Evolutionary conservation across 108 stramenopile genomes (phyloP), one percentile per base, ranked within the genome.

Genomic region (Fistulifera solaris): DNA sequence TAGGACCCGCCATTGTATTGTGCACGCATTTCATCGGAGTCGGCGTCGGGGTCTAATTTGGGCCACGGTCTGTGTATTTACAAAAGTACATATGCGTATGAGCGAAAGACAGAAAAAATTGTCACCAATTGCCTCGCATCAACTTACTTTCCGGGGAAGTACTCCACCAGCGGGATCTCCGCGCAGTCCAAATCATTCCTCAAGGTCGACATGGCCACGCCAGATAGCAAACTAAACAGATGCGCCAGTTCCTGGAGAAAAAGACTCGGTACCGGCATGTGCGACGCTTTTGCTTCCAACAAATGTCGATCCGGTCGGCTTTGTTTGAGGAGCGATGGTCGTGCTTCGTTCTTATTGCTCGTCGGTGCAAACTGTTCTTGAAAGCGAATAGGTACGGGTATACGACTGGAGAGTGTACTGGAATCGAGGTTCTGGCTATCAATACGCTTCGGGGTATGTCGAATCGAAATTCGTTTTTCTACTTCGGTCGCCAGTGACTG

Each of bases 181-280:
- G 59, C 66, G 11, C 58, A 66, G 45, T 87, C 81, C 16, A 79
- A 50, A 56, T 87, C 81, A 43, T 68, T 63, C 26, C 85, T 70
- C 12, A 87, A 56, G 16, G 76, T 75, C 0, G 79, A 68, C 63
- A 87, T 57, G 35, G 85, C 78, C 7, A 87, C 86, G 8, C 78
- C 86, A 17, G 44, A 4, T 24, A 81, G 38, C 4, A 87, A 63
- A 44, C 65, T 67, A 2, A 76, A 56, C 31, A 87, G 56, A 69
- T 87, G 86, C 15, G 76, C 78, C 23, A 67, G 58, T 65, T 87
- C 86, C 59, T 83, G 79, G 14, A 87, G 52, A 56, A 87, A 87
- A 1, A 71, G 54, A 22, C 74, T 76, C n/a, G 83, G 67, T 1
- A 17, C 18, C 1, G 58, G 58, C 18, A 59, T 49, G 26, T 31